phyloP scores from a whole-genome alignment of 176 grass and related monocot species.

The Aegilops umbellulata region DNA sequence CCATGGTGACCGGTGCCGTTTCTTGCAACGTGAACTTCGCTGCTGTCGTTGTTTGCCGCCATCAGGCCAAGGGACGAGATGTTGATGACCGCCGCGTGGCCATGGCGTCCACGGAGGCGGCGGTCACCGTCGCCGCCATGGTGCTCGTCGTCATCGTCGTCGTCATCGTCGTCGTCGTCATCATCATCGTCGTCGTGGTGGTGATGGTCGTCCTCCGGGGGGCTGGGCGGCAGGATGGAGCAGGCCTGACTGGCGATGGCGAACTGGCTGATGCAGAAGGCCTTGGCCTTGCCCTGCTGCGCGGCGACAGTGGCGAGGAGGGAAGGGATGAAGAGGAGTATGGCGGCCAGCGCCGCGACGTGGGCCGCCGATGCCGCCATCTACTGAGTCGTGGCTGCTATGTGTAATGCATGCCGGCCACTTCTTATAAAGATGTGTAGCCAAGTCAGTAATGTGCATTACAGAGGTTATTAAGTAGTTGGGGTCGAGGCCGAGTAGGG shows the following conservation, averaged over 20 bases:
- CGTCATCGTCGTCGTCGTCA: background rate
- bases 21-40: background rate
- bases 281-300: slow-evolving; percentile 42
- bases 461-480: slow-evolving; percentile 20
- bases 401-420: background rate
- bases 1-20: slow-evolving; percentile 36
- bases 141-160: background rate
- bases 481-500: slow-evolving; percentile 10
- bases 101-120: background rate
- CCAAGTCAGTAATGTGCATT: background rate
- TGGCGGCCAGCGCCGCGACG: slow-evolving; percentile 25
- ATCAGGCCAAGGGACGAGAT: background rate
- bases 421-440: slow-evolving; percentile 30
- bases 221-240: slow-evolving; percentile 49
- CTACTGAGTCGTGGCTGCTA: background rate
- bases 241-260: slow-evolving; percentile 80
- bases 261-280: slow-evolving; percentile 83
- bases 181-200: background rate
- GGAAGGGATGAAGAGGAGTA: slow-evolving; percentile 39
- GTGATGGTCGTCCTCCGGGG: slow-evolving; percentile 35
- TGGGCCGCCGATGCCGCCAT: slow-evolving; percentile 35
- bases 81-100: background rate
- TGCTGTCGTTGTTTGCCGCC: slow-evolving; percentile 13
- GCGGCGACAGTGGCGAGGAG: slow-evolving; percentile 26
- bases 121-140: background rate